A percentile compares a stretch with the other conserved stretches of the same genome.
phyloP scores from a whole-genome alignment of 2,329 filamentous ascomycete genomes.

The Colletotrichum salicis region DNA sequence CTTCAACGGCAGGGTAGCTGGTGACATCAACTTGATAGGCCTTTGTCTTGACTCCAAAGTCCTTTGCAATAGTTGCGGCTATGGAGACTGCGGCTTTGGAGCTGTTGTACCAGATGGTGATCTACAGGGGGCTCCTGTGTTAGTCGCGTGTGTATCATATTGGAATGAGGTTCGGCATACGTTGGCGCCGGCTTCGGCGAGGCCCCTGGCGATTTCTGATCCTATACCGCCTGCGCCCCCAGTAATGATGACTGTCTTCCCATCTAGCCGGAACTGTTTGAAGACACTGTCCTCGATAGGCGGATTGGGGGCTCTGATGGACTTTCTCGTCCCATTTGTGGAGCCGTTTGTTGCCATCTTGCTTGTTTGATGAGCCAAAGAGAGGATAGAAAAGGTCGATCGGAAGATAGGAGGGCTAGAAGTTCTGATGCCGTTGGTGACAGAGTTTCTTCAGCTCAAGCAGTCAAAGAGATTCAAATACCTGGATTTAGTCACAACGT shows the following conservation, averaged over 20 bases:
- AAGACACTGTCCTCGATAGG: constrained; percentile 23
- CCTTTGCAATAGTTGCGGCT: constrained; percentile 10
- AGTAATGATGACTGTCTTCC: constrained; percentile 20
- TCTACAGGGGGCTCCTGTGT: background rate
- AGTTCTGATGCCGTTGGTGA: background rate
- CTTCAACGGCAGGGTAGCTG: constrained; percentile 42
- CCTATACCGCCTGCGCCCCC: constrained; percentile 25
- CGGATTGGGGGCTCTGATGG: constrained; percentile 23
- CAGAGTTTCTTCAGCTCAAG: background rate
- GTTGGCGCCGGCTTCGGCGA: constrained; percentile 28
- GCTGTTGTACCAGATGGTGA: constrained; percentile 25
- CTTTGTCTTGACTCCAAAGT: constrained; percentile 35
- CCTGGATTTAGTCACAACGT: background rate
- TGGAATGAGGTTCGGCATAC: constrained; percentile 11
- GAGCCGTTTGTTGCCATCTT: constrained; percentile 6
- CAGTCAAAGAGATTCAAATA: background rate
- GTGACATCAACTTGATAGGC: constrained; percentile 52
- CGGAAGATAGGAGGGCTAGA: no score
- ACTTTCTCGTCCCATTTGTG: constrained; percentile 6
- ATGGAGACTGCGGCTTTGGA: constrained; percentile 9
- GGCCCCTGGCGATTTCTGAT: constrained; percentile 19
- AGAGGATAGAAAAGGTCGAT: background rate
- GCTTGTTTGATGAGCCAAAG: background rate
- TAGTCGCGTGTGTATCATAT: background rate
- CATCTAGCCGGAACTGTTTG: constrained; percentile 32